Base-by-base conservation (phyloP, 805 yeast species). In the Ogataea paraovalis region DNA sequence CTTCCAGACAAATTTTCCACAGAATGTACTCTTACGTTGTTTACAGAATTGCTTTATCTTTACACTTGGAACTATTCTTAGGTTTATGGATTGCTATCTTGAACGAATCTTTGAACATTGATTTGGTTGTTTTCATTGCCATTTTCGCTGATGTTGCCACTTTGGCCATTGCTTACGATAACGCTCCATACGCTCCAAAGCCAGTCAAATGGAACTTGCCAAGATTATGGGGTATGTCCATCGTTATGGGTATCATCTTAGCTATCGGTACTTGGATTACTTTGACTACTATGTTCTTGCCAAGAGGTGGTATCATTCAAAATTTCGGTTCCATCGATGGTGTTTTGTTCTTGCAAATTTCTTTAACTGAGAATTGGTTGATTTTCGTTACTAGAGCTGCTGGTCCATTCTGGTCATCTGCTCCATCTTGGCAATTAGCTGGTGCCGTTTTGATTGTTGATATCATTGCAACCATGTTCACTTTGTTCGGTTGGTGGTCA, bases 61-160 rank as follows among this genome's bases (percentile, higher is more conserved):
- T 88, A 66, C 96, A 88, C 75, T 83, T 88, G 78, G 96, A 89
- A 76, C 74, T 88, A 64, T 88, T 88, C 83, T 77, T 89, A 66
- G 96, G 96, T 77, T 78, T 88, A 69, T 89, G 96, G 96, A 86
- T 88, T 79, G 95, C 95, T 61, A 88, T 89, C 70, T 79, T 88
- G 72, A 83, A 89, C 78, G 74, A 75, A 63, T 82, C 94, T 54
- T 75, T 88, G 72, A 75, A 87, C 77, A 88, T 89, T 77, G 83
- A 89, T 72, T 80, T 88, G 70, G 82, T 88, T 77, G 96, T 88
- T 63, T 88, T 88, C 82, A 86, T 88, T 82, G 96, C 96, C 60
- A 89, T 88, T 68, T 88, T 88, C 71, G 96, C 96, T 66, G 96
- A 88, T 76, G 92, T 88, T 78, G 96, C 96, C 60, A 88, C 96